Evolutionary conservation across 768 basidiomycete genomes (phyloP), one percentile per base, ranked within the genome.

Genomic region (Amanita phalloides): DNA sequence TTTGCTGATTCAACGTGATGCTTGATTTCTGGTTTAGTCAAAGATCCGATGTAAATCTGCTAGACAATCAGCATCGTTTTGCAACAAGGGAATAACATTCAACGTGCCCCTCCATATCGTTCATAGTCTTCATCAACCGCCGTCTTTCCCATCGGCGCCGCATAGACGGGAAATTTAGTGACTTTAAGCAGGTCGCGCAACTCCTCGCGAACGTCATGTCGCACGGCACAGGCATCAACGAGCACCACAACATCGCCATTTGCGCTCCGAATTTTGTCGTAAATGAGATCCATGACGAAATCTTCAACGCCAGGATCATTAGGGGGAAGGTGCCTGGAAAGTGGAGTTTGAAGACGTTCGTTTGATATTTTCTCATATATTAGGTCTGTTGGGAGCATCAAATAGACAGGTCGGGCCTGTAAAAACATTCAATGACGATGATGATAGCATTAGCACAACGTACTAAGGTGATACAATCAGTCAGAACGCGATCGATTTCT

Each of bases 381-480:
- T 48, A 95, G 70, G 63, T 97, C 87, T 5, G 84, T 93, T 0
- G 91, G 94, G 9, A 97, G 71, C 33, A 84, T 78, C 37, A 98
- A 67, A 61, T 98, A 98, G 30, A 87, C 89, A 0, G 94, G 94
- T 17, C 90, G 82, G 26, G 84, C 86, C 78, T 89, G 56, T 13
- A 32, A 13, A 4, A 33, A 17, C 21, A 11, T 28, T 51, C 11
- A 38, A 32, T 4, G 36, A 25, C 37, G 7, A 38, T 49, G 10
- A 35, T 55, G 2, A 13, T 37, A 14, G 39, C 30, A n/a, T 30
- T 6, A 20, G 13, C 23, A 30, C n/a, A 8, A 56, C 70, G 23
- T 59, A 79, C 84, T 51, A 60, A 66, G 14, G 75, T 76, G 35
- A 87, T 76, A 55, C 84, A 86, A 37, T 81, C 81, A 9, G 74